phyloP scores from a whole-genome alignment of 176 grass and related monocot genomes.

The Eragrostis nindensis region DNA sequence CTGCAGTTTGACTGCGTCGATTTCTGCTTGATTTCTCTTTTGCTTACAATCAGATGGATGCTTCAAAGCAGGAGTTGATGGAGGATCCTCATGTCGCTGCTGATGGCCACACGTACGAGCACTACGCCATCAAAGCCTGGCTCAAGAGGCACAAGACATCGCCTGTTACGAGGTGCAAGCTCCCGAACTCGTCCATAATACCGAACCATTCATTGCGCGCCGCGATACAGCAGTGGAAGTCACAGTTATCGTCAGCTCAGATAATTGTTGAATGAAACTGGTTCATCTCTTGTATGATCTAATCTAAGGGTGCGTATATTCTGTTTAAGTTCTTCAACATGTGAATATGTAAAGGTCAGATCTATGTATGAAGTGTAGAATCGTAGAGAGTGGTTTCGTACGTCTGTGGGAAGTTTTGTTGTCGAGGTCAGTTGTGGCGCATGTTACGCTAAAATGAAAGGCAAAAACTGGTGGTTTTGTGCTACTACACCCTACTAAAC shows the following conservation, averaged over 20 bases:
- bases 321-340: neutral
- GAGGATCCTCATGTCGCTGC: slow-evolving; percentile 78
- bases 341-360: neutral
- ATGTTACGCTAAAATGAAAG: no score
- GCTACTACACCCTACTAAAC: no score
- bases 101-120: slow-evolving; percentile 88
- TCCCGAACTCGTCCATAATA: slow-evolving; percentile 55
- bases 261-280: slow-evolving; percentile 2
- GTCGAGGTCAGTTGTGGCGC: no score
- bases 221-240: slow-evolving; percentile 86
- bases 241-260: slow-evolving; percentile 22
- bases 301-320: neutral
- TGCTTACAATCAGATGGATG: neutral
- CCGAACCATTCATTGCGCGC: slow-evolving; percentile 70
- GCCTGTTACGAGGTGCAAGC: slow-evolving; percentile 56
- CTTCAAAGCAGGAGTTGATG: slow-evolving; percentile 69
- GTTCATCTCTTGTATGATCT: neutral
- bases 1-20: neutral
- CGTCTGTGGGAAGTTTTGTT: no score
- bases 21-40: neutral
- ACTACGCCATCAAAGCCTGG: slow-evolving; percentile 78
- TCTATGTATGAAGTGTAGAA: no score
- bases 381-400: no score
- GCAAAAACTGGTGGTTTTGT: no score
- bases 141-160: slow-evolving; percentile 67